phyloP scores from a whole-genome alignment of 805 yeast species.

The Metschnikowia matae region DNA sequence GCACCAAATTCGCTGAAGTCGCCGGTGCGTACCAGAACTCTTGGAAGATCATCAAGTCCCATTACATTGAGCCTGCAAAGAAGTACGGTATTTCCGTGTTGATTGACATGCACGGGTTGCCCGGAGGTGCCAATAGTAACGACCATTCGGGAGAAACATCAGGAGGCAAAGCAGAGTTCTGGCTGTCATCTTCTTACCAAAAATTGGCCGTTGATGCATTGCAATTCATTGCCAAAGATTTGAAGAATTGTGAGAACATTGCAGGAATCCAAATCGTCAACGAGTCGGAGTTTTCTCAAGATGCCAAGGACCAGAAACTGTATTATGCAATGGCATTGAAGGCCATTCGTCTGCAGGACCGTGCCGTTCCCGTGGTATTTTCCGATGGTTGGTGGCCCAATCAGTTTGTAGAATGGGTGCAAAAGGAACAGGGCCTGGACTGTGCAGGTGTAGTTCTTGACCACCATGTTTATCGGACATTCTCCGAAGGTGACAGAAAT shows the following conservation, averaged over 20 bases:
- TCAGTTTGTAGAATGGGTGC: slow-evolving; percentile 70
- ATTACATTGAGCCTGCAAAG: slow-evolving; percentile 57
- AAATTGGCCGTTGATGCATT: slow-evolving; percentile 47
- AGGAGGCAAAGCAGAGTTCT: slow-evolving; percentile 58
- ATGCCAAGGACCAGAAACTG: slow-evolving; percentile 46
- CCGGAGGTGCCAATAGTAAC: slow-evolving; percentile 87
- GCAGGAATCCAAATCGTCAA: slow-evolving; percentile 83
- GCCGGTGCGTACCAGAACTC: slow-evolving; percentile 62
- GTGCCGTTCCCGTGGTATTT: slow-evolving; percentile 63
- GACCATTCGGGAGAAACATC: slow-evolving; percentile 71
- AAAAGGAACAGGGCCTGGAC: slow-evolving; percentile 32
- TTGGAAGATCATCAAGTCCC: slow-evolving; percentile 58
- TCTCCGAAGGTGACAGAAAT: slow-evolving; percentile 65
- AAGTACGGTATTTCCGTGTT: slow-evolving; percentile 64
- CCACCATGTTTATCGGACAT: slow-evolving; percentile 82
- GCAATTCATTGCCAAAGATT: slow-evolving; percentile 59
- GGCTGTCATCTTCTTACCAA: slow-evolving; percentile 46
- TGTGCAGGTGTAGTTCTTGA: slow-evolving; percentile 70
- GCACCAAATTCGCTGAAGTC: slow-evolving; percentile 59
- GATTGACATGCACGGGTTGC: slow-evolving; percentile 84
- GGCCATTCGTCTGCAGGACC: slow-evolving; percentile 54
- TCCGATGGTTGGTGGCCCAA: slow-evolving; percentile 95
- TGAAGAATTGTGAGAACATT: slow-evolving; percentile 58
- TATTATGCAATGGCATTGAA: slow-evolving; percentile 66
- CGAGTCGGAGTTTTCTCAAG: slow-evolving; percentile 67